Conservation (phyloP, 2,329 filamentous ascomycete genomes). For the Aspergillus viridinutans region DNA sequence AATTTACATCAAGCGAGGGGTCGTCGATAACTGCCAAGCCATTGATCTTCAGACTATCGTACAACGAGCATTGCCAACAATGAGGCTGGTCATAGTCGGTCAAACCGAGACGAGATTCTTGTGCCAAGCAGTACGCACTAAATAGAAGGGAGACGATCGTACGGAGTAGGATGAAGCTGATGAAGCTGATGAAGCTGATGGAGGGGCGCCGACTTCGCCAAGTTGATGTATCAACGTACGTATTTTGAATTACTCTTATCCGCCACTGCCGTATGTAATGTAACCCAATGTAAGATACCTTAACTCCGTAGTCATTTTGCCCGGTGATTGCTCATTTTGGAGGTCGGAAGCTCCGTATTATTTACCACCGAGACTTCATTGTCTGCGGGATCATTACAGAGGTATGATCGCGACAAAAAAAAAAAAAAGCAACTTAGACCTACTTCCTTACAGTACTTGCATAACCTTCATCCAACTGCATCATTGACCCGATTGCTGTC, state of each 20-base stretch:
- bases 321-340: background rate
- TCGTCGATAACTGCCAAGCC: background rate
- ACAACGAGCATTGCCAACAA: background rate
- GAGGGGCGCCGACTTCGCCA: background rate
- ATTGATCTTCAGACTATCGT: background rate
- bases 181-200: background rate
- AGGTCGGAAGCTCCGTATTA: background rate
- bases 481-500: slow-evolving; percentile 2
- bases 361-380: background rate
- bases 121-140: background rate
- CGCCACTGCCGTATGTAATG: background rate
- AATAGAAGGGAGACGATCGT: too few relatives aligned
- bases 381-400: background rate
- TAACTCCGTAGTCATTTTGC: background rate
- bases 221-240: background rate
- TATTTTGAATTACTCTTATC: background rate
- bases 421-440: background rate
- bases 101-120: background rate
- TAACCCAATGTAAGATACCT: background rate
- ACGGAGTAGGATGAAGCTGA: background rate
- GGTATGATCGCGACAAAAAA: background rate
- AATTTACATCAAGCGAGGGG: background rate
- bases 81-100: background rate
- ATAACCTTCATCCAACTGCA: background rate
- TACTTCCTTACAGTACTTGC: background rate